Evolutionary conservation across 176 grass and related monocot genomes (phyloP), one percentile per base, ranked within the genome.

Genomic region (Bromus sterilis): DNA sequence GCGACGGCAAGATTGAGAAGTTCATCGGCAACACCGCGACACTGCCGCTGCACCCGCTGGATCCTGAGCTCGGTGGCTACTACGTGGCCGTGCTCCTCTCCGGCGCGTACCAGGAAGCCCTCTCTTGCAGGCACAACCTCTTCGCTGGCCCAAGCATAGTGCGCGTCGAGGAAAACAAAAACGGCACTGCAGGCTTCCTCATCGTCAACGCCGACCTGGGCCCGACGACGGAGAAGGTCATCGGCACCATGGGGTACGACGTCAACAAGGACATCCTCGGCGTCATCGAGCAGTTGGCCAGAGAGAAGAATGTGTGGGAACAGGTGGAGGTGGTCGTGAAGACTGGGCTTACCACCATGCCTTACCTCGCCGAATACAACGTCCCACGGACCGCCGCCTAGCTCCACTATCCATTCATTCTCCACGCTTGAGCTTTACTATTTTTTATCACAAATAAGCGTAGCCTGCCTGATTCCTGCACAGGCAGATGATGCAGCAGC

Each of bases 61-160:
- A 84, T 13, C 48, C 67, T 2, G 5, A 67, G 34, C 16, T 2
- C 12, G 82, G 68, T 4, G 57, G 31, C 25, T 85, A 89, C 71
- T 85, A 85, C 11, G 41, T 89, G 11, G 87, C 66, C 5, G 77
- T 35, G 35, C 69, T 80, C 15, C 7, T 89, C 2, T 36, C 75
- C 4, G 86, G 81, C 4, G 75, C 86, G 11, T 84, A 84, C 68
- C 81, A 89, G 48, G 87, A 85, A 25, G 33, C 76, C 0, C 8
- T 89, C 9, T 34, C 65, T 1, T 2, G 11, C 49, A 80, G 48
- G 58, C 87, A 89, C 66, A 85, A 85, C 58, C 56, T 85, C 11
- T 85, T 89, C 24, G 68, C 76, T 2, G 87, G 76, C 24, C 87
- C 68, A 0, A 89, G 7, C 3, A 0, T 85, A 4, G 87, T 85